Percentiles rank a stretch among this genome's conserved stretches.
Evolutionary conservation across 768 basidiomycete genomes (phyloP).

Genomic region (Psilocybe cyanescens): DNA sequence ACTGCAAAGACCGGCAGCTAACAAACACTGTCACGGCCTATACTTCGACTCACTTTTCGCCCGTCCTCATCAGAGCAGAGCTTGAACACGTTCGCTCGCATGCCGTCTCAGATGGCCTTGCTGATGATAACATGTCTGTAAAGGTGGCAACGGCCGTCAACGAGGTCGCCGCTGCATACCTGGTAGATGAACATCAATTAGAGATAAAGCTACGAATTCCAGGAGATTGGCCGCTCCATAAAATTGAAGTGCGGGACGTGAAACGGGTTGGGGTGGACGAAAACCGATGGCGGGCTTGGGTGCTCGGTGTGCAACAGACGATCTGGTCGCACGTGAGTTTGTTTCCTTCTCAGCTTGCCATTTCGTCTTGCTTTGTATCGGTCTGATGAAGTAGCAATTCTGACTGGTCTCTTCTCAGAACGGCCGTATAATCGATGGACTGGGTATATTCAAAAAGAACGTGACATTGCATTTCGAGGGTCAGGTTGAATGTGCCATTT

Average conservation of each 20-base stretch:
- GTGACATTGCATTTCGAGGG: constrained; percentile 93
- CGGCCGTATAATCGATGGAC: constrained; percentile 85
- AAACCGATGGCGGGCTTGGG: constrained; percentile 91
- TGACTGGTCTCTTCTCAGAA: constrained; percentile 53
- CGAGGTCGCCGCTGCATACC: constrained; percentile 85
- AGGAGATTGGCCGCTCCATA: constrained; percentile 86
- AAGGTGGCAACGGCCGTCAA: constrained; percentile 74
- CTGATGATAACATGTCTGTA: constrained; percentile 79
- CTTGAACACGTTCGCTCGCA: constrained; percentile 72
- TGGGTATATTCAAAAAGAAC: constrained; percentile 92
- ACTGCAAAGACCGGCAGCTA: constrained; percentile 89
- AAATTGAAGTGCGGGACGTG: constrained; percentile 86
- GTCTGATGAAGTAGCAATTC: neutral
- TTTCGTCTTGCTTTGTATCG: neutral
- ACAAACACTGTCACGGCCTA: constrained; percentile 75
- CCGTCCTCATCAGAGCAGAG: constrained; percentile 83
- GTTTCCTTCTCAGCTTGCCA: no score
- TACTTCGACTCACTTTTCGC: constrained; percentile 86
- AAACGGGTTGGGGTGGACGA: constrained; percentile 88
- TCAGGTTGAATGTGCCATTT: constrained; percentile 95
- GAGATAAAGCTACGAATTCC: constrained; percentile 90
- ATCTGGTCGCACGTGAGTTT: constrained; percentile 80
- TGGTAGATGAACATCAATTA: constrained; percentile 91
- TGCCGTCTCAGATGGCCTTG: constrained; percentile 37
- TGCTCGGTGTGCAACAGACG: constrained; percentile 89